phyloP scores from a whole-genome alignment of 2,329 filamentous ascomycete genomes.

The Epichloe coenophiala region DNA sequence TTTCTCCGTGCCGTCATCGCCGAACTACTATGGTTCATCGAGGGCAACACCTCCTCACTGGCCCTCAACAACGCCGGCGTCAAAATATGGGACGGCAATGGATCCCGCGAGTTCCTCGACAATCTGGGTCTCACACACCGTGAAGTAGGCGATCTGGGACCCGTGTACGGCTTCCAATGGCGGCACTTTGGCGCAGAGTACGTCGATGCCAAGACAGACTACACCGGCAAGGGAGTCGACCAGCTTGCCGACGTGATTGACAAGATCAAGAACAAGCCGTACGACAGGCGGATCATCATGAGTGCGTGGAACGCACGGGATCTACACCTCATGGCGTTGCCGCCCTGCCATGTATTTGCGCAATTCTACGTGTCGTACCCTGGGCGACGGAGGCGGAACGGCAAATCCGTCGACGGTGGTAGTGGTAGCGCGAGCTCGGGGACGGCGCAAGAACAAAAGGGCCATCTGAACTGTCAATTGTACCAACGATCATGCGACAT shows the following conservation, averaged over 20 bases:
- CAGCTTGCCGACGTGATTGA: constrained; percentile 83
- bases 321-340: constrained; percentile 75
- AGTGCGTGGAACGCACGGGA: constrained; percentile 90
- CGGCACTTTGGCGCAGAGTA: constrained; percentile 94
- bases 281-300: constrained; percentile 80
- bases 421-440: neutral
- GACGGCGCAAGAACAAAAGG: constrained; percentile 29
- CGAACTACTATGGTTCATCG: constrained; percentile 93
- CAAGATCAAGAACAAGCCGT: constrained; percentile 72
- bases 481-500: constrained; percentile 96
- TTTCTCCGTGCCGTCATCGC: constrained; percentile 81
- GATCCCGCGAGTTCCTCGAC: constrained; percentile 81
- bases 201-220: constrained; percentile 63
- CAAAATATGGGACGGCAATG: constrained; percentile 98
- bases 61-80: constrained; percentile 67
- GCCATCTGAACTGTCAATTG: constrained; percentile 71
- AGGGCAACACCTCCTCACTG: constrained; percentile 66
- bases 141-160: constrained; percentile 78
- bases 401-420: neutral
- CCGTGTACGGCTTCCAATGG: constrained; percentile 98
- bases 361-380: constrained; percentile 87
- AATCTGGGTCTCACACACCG: constrained; percentile 68
- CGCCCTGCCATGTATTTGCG: constrained; percentile 95
- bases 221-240: constrained; percentile 79
- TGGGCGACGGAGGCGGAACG: constrained; percentile 9